phyloP scores from a whole-genome alignment of 2,329 filamentous ascomycete genomes.

The Fonsecaea nubica region DNA sequence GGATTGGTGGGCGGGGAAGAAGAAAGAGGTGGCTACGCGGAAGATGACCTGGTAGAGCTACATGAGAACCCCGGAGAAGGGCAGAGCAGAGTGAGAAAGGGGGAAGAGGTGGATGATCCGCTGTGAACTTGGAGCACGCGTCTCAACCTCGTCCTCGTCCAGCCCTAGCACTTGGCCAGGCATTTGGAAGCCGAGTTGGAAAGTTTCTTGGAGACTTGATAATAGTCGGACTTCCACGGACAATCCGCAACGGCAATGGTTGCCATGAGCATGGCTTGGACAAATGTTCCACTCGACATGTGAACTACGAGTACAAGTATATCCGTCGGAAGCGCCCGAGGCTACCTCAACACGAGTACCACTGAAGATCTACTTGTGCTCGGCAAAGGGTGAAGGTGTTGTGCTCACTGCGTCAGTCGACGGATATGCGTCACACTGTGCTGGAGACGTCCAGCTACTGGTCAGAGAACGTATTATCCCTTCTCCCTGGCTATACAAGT shows the following conservation, averaged over 20 bases:
- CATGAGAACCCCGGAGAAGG: conserved; percentile 25
- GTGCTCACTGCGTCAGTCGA: neutral
- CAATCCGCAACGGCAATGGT: neutral
- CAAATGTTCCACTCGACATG: neutral
- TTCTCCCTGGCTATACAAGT: neutral
- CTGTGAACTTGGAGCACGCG: conserved; percentile 14
- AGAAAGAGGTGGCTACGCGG: conserved; percentile 12
- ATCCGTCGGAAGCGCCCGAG: neutral
- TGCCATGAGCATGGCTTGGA: neutral
- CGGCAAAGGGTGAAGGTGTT: neutral
- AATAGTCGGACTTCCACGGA: neutral
- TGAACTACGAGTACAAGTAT: too few species aligned
- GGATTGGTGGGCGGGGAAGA: conserved; percentile 22
- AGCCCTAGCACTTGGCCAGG: neutral
- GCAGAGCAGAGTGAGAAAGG: conserved; percentile 24
- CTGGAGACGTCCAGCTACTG: neutral
- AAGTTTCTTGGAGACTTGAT: neutral
- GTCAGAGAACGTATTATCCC: neutral
- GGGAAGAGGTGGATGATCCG: conserved; percentile 32
- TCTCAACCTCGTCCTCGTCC: neutral
- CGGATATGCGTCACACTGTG: neutral
- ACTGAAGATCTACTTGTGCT: neutral
- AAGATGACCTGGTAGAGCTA: conserved; percentile 33
- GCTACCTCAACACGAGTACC: neutral
- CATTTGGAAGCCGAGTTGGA: neutral